phyloP scores from a whole-genome alignment of 371 early-diverging fungal species.

The Dipsacomyces acuminosporus region DNA sequence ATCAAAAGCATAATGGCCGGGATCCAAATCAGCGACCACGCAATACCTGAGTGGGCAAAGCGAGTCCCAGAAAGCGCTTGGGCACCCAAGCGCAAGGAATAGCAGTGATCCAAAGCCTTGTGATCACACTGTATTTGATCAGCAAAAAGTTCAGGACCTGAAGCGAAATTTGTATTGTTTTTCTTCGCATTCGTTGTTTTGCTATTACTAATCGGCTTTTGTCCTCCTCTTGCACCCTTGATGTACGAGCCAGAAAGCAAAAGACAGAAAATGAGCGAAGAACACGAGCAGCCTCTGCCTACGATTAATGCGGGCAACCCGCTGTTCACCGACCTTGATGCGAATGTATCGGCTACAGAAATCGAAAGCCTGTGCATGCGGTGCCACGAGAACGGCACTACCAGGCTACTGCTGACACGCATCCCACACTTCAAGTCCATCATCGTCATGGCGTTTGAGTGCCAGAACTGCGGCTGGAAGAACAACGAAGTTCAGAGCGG shows the following conservation, averaged over 20 bases:
- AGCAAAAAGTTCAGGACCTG: no score
- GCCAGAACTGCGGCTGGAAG: conserved; percentile 82
- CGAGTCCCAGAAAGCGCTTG: conserved; percentile 31
- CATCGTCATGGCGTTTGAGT: conserved; percentile 90
- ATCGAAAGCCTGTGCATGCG: conserved; percentile 90
- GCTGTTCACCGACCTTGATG: conserved; percentile 68
- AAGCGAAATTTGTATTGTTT: no score
- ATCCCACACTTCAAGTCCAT: conserved; percentile 94
- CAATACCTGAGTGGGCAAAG: conserved; percentile 36
- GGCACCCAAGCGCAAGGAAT: conserved; percentile 39
- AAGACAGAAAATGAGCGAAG: background rate
- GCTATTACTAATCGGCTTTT: background rate
- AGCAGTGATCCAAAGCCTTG: no score
- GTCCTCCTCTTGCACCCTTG: no score
- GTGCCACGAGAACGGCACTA: conserved; percentile 83
- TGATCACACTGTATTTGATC: no score
- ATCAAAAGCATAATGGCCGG: conserved; percentile 37
- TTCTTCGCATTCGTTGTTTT: background rate
- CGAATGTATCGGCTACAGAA: conserved; percentile 61
- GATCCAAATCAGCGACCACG: conserved; percentile 22
- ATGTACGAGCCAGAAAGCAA: no score
- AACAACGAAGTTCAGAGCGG: conserved; percentile 92
- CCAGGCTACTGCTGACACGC: conserved; percentile 79
- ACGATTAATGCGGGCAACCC: conserved; percentile 46
- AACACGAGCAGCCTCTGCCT: conserved; percentile 6